Percentiles rank a stretch among this genome's conserved stretches.
Conservation (phyloP, 331 rosid species). For the Phaseolus coccineus region DNA sequence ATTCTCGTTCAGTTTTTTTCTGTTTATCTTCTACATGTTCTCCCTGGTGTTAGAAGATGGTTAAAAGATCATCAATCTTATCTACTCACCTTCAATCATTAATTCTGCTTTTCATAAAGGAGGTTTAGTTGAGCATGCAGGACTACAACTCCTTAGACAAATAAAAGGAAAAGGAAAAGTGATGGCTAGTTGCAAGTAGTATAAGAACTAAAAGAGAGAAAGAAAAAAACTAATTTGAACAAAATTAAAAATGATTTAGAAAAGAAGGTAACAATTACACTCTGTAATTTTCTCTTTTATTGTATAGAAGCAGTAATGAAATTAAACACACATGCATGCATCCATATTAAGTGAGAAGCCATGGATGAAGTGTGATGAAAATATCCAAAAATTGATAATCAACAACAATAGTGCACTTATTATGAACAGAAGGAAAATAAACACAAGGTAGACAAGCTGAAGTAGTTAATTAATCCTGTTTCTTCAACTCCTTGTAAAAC, state of each 20-base stretch:
- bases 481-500: conserved; percentile 70
- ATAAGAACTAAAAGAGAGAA: background rate
- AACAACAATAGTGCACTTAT: background rate
- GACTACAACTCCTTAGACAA: background rate
- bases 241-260: too few species aligned
- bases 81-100: background rate
- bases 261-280: background rate
- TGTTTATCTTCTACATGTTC: background rate
- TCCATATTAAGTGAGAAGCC: background rate
- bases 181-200: too few species aligned
- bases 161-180: background rate
- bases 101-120: background rate
- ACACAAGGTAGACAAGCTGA: background rate
- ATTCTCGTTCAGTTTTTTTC: background rate
- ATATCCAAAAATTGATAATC: conserved; percentile 37
- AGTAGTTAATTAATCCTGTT: conserved; percentile 44
- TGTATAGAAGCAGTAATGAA: conserved; percentile 18
- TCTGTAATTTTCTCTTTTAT: background rate
- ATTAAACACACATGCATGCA: background rate
- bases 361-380: background rate
- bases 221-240: too few species aligned
- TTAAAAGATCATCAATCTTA: background rate
- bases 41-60: background rate
- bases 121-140: background rate
- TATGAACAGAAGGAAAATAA: background rate